Percentiles rank a stretch among this genome's conserved stretches.
Evolutionary conservation across 2,329 filamentous ascomycete species (phyloP).

Genomic region (Bipolaris oryzae): DNA sequence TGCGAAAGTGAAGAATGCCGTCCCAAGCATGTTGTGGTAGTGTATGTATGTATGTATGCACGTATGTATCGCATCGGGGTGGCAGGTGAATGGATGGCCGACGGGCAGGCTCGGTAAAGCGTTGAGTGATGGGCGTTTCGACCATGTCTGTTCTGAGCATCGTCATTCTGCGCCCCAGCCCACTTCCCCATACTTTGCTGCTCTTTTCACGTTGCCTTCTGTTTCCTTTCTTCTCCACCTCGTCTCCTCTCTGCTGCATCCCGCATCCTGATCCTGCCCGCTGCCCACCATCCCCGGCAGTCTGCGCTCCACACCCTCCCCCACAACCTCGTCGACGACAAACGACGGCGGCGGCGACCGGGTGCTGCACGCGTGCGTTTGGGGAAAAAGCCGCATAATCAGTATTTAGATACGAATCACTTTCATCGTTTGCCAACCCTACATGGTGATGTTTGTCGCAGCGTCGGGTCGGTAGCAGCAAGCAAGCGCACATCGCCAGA

Average conservation of each 20-base stretch:
- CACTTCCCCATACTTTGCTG: conserved; percentile 7
- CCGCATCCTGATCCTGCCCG: neutral
- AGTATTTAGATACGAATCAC: neutral
- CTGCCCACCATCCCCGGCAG: neutral
- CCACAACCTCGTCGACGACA: conserved; percentile 3
- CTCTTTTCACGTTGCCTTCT: conserved; percentile 3
- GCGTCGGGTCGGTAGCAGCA: neutral
- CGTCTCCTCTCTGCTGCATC: neutral
- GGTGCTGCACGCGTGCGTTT: neutral
- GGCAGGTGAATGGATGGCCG: conserved; percentile 2
- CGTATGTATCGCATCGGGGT: neutral
- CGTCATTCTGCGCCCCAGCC: conserved; percentile 14
- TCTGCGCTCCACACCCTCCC: neutral
- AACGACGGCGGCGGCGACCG: neutral
- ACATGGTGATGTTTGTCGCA: neutral
- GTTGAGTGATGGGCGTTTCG: conserved; percentile 4
- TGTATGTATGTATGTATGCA: no score
- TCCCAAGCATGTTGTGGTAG: no score
- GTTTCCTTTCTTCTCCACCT: neutral
- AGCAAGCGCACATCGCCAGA: conserved; percentile 12
- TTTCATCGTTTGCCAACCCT: neutral
- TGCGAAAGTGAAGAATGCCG: neutral
- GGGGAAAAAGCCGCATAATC: neutral
- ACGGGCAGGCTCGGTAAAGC: neutral
- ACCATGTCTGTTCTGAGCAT: conserved; percentile 9